phyloP scores from a whole-genome alignment of 2,329 filamentous ascomycete genomes.

The Alternaria sp. region DNA sequence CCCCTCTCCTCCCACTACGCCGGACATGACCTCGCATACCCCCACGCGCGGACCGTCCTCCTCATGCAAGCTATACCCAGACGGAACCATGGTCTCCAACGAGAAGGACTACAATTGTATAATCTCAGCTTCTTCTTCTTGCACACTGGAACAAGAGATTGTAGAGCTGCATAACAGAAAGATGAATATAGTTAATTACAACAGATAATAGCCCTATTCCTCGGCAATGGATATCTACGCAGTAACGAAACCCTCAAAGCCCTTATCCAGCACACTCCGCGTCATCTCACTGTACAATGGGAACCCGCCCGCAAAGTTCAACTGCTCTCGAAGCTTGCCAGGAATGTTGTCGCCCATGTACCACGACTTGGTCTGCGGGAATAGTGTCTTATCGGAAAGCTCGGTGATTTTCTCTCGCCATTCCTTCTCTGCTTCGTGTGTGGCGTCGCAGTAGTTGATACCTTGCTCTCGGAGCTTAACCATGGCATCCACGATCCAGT shows the following conservation, averaged over 20 bases:
- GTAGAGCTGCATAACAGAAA: not conserved
- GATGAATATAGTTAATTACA: constrained; percentile 1
- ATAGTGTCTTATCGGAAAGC: constrained; percentile 53
- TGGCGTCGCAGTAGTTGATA: constrained; percentile 53
- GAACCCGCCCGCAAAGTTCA: constrained; percentile 56
- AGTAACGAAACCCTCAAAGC: constrained; percentile 47
- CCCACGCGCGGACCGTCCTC: not conserved
- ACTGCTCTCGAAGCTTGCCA: constrained; percentile 56
- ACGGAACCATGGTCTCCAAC: not conserved
- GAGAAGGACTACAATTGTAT: no score
- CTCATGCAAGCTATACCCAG: not conserved
- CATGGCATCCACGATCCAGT: constrained; percentile 57
- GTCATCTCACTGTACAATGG: constrained; percentile 53
- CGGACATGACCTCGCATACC: not conserved
- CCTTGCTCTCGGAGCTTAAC: constrained; percentile 49
- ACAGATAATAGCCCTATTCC: not conserved
- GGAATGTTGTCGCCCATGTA: constrained; percentile 59
- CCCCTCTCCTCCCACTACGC: not conserved
- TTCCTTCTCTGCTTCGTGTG: constrained; percentile 53
- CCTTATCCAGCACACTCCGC: constrained; percentile 50
- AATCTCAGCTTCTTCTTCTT: no score
- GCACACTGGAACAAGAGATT: no score
- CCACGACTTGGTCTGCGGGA: constrained; percentile 54
- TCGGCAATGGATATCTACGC: constrained; percentile 23
- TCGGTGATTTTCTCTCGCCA: constrained; percentile 54